These are phyloP conservation scores for Fragaria vesca DNA, from an alignment of 306 rosid species.

Conservation along the genomic window DNA sequence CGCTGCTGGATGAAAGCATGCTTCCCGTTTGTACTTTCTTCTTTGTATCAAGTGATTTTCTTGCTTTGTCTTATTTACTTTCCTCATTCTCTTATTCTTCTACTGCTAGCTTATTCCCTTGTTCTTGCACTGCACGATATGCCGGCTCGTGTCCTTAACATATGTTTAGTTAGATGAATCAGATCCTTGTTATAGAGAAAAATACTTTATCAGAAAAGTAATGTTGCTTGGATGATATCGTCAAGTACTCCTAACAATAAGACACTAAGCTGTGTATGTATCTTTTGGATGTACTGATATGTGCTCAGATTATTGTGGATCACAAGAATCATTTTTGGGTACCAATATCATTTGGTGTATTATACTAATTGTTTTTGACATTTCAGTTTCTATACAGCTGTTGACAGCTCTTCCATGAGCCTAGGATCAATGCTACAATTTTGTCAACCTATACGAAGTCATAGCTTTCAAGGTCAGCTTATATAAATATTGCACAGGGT, in stretches of 20 bases:
- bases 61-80: constrained; percentile 1
- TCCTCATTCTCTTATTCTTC: background rate
- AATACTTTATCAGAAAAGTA: background rate
- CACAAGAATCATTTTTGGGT: background rate
- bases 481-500: background rate
- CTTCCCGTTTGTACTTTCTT: constrained; percentile 11
- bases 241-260: background rate
- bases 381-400: constrained; percentile 10
- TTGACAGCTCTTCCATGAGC: constrained; percentile 3
- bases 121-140: background rate
- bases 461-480: constrained; percentile 14
- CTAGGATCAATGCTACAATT: background rate
- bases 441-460: constrained; percentile 9
- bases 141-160: background rate
- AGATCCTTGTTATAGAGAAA: constrained; percentile 6
- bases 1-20: background rate
- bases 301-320: background rate
- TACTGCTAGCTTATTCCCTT: background rate
- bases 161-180: background rate
- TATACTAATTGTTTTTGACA: background rate
- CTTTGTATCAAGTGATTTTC: background rate
- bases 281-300: constrained; percentile 9
- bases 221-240: background rate
- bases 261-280: background rate
- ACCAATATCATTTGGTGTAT: background rate